phyloP scores from a whole-genome alignment of 1,284 basidiomycete genomes.

The Ganoderma lingzhi region DNA sequence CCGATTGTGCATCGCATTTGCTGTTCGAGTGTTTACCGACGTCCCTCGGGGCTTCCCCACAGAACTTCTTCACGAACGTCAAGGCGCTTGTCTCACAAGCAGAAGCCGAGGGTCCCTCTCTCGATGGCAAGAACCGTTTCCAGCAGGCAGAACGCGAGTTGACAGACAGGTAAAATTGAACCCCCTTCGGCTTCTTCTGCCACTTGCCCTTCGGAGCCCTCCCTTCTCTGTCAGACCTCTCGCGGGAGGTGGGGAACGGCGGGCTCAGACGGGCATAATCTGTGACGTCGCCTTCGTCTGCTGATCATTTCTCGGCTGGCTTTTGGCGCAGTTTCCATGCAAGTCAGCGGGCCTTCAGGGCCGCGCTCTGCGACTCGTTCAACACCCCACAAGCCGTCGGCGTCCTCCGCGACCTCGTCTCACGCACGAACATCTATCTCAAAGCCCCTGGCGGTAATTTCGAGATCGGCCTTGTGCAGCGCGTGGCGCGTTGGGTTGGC shows the following conservation, averaged over 20 bases:
- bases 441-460: conserved; percentile 63
- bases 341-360: conserved; percentile 84
- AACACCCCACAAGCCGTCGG: conserved; percentile 91
- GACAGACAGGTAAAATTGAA: conserved; percentile 57
- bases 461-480: conserved; percentile 79
- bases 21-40: background rate
- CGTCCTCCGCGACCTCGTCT: conserved; percentile 84
- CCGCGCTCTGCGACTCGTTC: conserved; percentile 97
- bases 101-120: conserved; percentile 53
- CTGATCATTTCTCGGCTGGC: conserved; percentile 16
- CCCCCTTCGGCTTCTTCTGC: background rate
- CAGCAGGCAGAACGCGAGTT: conserved; percentile 73
- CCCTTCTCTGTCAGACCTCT: background rate
- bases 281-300: background rate
- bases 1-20: conserved; percentile 2
- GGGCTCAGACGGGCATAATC: background rate
- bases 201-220: background rate
- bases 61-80: conserved; percentile 95
- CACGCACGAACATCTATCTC: conserved; percentile 92
- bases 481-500: conserved; percentile 86
- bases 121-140: conserved; percentile 70
- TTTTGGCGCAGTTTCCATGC: conserved; percentile 68
- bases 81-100: conserved; percentile 81
- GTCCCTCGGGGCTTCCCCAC: conserved; percentile 22
- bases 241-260: background rate